Evolutionary conservation across 495 filamentous ascomycete genomes (phyloP), one percentile per base, ranked within the genome.

Genomic region (Penicillium soppii): DNA sequence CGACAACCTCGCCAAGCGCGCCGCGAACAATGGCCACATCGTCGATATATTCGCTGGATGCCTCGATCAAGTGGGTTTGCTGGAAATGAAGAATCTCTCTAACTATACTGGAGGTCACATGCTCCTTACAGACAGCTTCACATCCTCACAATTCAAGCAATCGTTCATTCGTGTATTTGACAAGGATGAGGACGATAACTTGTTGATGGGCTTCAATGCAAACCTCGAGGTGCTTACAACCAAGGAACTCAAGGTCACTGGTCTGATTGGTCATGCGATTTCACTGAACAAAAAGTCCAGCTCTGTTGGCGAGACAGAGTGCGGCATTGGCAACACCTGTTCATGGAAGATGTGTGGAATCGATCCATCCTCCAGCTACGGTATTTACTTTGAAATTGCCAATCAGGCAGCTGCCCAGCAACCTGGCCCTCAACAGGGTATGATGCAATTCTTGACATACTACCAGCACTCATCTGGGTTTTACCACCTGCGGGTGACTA

Each of bases 321-420:
- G 91, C 68, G 95, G 95, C 58, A 97, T 97, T 59, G 95, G 95
- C 62, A 97, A 97, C 63, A 99, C 95, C 6, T 97, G 95, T 71
- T 92, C 91, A 2, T 99, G 95, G 95, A 99, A 97, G 73, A 97
- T 99, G 91, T 97, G 94, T 61, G 90, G 90, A 51, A 96, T 99
- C 53, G 91, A 96, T 59, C 95, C 95, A 23, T 85, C 84, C 43
- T 84, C 94, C 22, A 96, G 91, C 59, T 97, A 97, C 56, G 95
- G 91, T 43, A 79, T 97, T 53, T 99, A 97, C 75, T 99, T 96
- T 57, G 95, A 99, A 65, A 94, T 97, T 63, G 92, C 95, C 38
- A 90, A 87, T 63, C 95, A 99, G 73, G 91, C 94, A 17, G 77
- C 89, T 27, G 88, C 91, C 58, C 85, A 92, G 61, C 88, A 91